Percentiles rank a stretch among this genome's conserved stretches.
phyloP scores from a whole-genome alignment of 2,329 filamentous ascomycete species.

The Talaromyces sp. region DNA sequence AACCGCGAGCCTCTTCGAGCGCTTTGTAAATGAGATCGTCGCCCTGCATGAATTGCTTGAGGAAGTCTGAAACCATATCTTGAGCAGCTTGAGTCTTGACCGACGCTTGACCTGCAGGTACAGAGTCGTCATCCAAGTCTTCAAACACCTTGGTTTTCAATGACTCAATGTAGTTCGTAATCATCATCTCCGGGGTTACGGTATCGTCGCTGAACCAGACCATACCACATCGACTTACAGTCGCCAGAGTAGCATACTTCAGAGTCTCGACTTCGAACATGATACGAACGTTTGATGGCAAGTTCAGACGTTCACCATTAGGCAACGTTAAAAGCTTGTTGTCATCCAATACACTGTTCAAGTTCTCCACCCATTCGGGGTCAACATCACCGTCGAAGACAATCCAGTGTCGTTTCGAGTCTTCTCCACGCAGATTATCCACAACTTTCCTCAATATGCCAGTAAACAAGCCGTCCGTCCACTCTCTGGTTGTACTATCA shows the following conservation, averaged over 20 bases:
- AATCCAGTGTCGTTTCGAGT: constrained; percentile 97
- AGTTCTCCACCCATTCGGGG: constrained; percentile 98
- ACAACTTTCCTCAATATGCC: constrained; percentile 98
- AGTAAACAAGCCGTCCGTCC: constrained; percentile 98
- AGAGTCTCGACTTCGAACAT: constrained; percentile 99
- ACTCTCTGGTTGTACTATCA: constrained; percentile 94
- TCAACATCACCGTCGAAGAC: constrained; percentile 99
- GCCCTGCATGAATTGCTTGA: constrained; percentile 69
- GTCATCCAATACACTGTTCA: constrained; percentile 99
- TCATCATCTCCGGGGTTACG: constrained; percentile 88
- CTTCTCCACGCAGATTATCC: constrained; percentile 95
- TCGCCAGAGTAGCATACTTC: constrained; percentile 95
- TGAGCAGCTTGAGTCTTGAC: constrained; percentile 78
- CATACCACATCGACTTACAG: constrained; percentile 99
- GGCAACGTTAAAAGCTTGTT: constrained; percentile 96
- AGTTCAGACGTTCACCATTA: constrained; percentile 94
- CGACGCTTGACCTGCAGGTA: constrained; percentile 69
- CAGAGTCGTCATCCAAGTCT: constrained; percentile 89
- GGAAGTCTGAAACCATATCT: constrained; percentile 71
- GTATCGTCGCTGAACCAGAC: constrained; percentile 99
- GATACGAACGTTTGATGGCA: constrained; percentile 92
- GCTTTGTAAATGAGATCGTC: constrained; percentile 79
- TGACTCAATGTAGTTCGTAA: constrained; percentile 82
- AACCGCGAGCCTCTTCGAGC: constrained; percentile 69
- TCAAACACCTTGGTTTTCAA: constrained; percentile 83